Base-by-base conservation (phyloP, 495 filamentous ascomycete genomes). In the Penicillium egyptiacum region DNA sequence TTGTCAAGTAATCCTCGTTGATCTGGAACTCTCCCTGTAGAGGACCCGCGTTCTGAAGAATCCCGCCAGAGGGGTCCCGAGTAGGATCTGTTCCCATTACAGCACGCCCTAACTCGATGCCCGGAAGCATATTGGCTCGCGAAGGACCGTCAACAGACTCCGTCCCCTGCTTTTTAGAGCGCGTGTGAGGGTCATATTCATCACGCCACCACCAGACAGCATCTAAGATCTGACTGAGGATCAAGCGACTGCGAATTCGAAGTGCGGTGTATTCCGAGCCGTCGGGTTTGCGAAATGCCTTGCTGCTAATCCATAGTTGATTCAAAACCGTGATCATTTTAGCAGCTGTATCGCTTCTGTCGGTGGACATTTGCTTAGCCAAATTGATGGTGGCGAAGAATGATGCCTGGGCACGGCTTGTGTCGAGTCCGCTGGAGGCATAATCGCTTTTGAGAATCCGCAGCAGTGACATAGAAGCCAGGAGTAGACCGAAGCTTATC, bases 121-220 rank as follows among this genome's bases (percentile, higher is more conserved):
- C 48, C 31, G 61, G 23, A 50, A 17, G 30, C 25, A 28, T 33
- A 3, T 17, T 59, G 51, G 10, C 51, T 53, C 22, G n/a, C 50
- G 30, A 28, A 20, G 44, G 43, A 60, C 66, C 64, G 19, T 65
- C 66, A 7, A 49, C 19, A 9, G 51, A 55, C 5, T 63, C 67
- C 5, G 50, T 50, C 0, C 58, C 53, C 14, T 55, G 44, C 10
- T 50, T 35, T 42, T 55, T 48, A 11, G 43, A 16, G 23, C 70
- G 62, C 16, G 64, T 59, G 12, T 70, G 67, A 5, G 67, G 62
- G 46, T 75, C 74, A 45, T 72, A 78, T 54, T 81, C 78, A 54
- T 79, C 74, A 17, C 74, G 68, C 75, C 75, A 81, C 78, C 78
- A 80, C 75, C 76, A 79, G 6, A 79, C 64, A 19, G 73, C 56